A percentile compares a stretch with the other conserved stretches of the same genome.
Conservation (phyloP, 2,329 filamentous ascomycete genomes). For the Aspergillus uvarum region DNA sequence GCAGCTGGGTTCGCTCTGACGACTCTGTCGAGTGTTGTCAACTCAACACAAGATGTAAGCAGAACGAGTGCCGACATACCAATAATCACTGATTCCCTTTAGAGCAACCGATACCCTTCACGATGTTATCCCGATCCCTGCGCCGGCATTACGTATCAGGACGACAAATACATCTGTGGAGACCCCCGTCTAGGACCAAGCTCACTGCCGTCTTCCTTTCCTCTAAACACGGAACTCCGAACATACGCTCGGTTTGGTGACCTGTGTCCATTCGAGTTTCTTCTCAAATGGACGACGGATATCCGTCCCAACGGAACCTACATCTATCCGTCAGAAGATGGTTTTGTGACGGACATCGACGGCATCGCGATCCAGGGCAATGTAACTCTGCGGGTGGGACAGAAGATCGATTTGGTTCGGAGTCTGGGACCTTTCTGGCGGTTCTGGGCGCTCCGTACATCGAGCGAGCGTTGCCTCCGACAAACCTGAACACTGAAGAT, state of each 20-base stretch:
- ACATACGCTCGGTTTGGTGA: constrained; percentile 44
- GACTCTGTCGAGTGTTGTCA: neutral
- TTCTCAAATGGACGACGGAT: constrained; percentile 21
- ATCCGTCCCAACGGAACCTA: constrained; percentile 18
- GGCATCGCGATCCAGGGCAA: constrained; percentile 44
- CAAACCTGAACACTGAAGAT: constrained; percentile 43
- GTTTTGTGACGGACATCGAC: constrained; percentile 42
- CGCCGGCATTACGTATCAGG: constrained; percentile 32
- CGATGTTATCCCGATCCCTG: constrained; percentile 29
- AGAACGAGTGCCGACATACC: neutral
- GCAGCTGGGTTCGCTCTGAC: neutral
- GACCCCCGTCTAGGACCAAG: constrained; percentile 41
- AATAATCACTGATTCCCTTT: neutral
- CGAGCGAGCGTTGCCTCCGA: constrained; percentile 50
- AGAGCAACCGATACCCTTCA: neutral
- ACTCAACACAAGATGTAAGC: neutral
- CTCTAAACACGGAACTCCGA: constrained; percentile 29
- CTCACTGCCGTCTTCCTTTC: constrained; percentile 33
- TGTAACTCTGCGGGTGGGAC: constrained; percentile 42
- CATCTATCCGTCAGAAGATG: constrained; percentile 44
- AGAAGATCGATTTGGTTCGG: constrained; percentile 51
- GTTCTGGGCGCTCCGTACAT: constrained; percentile 50
- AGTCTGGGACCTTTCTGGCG: constrained; percentile 45
- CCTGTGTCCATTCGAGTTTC: constrained; percentile 44
- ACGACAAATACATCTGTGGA: constrained; percentile 38